Conservation (phyloP, 257 asterid genomes). For the Solanum ahanhuiri region DNA sequence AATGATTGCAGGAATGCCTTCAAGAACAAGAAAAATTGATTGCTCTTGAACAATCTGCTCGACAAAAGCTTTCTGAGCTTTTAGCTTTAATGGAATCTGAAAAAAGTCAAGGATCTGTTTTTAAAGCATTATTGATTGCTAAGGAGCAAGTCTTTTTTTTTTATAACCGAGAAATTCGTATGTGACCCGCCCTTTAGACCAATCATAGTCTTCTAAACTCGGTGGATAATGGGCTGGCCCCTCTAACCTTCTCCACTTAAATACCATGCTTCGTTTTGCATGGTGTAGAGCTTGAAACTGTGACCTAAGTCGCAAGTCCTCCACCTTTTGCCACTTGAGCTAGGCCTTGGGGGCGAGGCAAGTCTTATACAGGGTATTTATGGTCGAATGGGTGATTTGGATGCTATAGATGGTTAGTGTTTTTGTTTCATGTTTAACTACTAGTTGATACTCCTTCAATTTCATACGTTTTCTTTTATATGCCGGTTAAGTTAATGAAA, state of each 20-base stretch:
- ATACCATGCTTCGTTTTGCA: too few species aligned
- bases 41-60: constrained; percentile 73
- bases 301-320: too few species aligned
- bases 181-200: too few species aligned
- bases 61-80: constrained; percentile 76
- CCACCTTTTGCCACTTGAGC: too few species aligned
- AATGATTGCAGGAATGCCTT: neutral
- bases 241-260: too few species aligned
- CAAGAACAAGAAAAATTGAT: constrained; percentile 18
- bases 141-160: constrained; percentile 31
- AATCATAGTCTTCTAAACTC: too few species aligned
- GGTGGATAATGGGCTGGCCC: too few species aligned
- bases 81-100: constrained; percentile 66
- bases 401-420: constrained; percentile 78
- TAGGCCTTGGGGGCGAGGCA: neutral
- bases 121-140: constrained; percentile 26
- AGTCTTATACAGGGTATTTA: constrained; percentile 62
- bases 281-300: too few species aligned
- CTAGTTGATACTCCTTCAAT: neutral
- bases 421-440: neutral
- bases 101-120: constrained; percentile 65
- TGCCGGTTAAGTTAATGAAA: neutral
- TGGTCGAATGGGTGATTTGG: constrained; percentile 92
- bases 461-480: neutral
- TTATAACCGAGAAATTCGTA: too few species aligned